Conservation (phyloP, 2,329 filamentous ascomycete species). For the Colletotrichum chrysophilum region DNA sequence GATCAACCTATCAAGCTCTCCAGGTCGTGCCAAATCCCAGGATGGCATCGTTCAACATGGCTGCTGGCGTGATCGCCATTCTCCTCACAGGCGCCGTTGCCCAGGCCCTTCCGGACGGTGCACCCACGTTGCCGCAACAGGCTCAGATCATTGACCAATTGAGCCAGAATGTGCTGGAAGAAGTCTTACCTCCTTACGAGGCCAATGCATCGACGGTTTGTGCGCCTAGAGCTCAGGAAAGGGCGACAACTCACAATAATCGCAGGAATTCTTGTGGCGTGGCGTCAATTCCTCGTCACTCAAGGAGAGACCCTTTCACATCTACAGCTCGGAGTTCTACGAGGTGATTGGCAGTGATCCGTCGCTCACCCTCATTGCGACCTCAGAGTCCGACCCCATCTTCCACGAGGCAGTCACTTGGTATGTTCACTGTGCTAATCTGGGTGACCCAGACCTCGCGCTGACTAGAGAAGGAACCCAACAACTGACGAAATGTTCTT, state of each 20-base stretch:
- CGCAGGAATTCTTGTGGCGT: slow-evolving; percentile 48
- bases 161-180: slow-evolving; percentile 45
- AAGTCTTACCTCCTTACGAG: slow-evolving; percentile 39
- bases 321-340: slow-evolving; percentile 57
- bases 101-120: neutral
- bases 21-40: neutral
- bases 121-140: neutral
- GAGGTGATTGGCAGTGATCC: slow-evolving; percentile 54
- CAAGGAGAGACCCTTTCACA: slow-evolving; percentile 41
- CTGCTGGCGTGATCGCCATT: neutral
- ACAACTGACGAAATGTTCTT: slow-evolving; percentile 60
- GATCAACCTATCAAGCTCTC: neutral
- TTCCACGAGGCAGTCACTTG: slow-evolving; percentile 64
- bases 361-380: slow-evolving; percentile 53
- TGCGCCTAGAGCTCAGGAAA: neutral
- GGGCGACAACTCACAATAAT: neutral
- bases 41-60: neutral
- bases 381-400: slow-evolving; percentile 47
- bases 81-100: neutral
- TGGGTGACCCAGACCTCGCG: no score
- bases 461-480: slow-evolving; percentile 27
- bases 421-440: slow-evolving; percentile 18
- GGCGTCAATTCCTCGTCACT: slow-evolving; percentile 43
- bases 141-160: slow-evolving; percentile 49
- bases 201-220: slow-evolving; percentile 40